Evolutionary conservation across 106 monocot genomes (phyloP), one percentile per base, ranked within the genome.

Genomic region (Iris macrosiphon): DNA sequence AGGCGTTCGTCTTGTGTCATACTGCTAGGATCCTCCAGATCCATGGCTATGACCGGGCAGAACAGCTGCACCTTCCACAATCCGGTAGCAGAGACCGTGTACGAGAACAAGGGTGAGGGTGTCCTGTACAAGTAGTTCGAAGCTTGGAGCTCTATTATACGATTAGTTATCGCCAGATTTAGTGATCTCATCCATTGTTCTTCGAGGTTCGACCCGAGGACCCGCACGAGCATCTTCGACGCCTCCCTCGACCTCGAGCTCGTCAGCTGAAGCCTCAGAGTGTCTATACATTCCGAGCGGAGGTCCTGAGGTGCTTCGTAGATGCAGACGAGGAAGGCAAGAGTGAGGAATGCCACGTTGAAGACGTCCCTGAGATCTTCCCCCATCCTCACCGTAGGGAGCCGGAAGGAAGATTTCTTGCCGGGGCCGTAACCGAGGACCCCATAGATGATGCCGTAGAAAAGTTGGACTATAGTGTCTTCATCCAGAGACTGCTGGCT

Each of bases 1-100:
- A 92, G 40, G 18, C 82, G 75, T n/a, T 92, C 83, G 38, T 87
- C 87, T 31, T 61, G 65, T 5, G 62, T 68, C n/a, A 30, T 34
- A 1, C 48, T 21, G 25, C 64, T 72, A 24, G 66, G 57, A 40
- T 73, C 69, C 45, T 75, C 75, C 9, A 50, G 14, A 45, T 16
- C 22, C 76, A 92, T 87, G 17, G 87, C 87, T 24, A 80, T 63
- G 16, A 77, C 38, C 10, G 83, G 87, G 72, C 87, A 92, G 38
- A 63, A 92, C 40, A 87, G 31, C 67, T 92, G 79, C 27, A 87
- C 82, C 38, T 87, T 92, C 87, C 87, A 92, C 11, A 92, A 53
- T 2, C 74, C 72, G n/a, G 25, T 59, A 5, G 79, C 73, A 1
- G 87, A 79, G 7, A 83, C 5, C 5, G 77, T 79, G 51, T 87